Evolutionary conservation across 768 basidiomycete genomes (phyloP).

Genomic region (Rossbeevera mucosa): DNA sequence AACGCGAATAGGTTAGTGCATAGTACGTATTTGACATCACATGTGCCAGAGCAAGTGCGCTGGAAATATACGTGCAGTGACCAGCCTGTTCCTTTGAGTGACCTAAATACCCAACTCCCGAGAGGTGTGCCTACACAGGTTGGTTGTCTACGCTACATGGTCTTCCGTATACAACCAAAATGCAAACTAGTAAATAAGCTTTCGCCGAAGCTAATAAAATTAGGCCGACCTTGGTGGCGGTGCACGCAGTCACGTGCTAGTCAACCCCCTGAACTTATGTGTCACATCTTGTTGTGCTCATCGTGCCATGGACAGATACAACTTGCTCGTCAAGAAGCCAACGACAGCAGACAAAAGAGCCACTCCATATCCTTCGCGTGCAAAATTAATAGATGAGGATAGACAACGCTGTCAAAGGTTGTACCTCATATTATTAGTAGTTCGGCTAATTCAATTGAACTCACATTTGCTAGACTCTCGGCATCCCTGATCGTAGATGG

Average conservation of each 20-base stretch:
- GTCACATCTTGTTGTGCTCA: neutral
- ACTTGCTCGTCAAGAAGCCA: constrained; percentile 24
- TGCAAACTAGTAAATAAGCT: neutral
- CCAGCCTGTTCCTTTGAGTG: neutral
- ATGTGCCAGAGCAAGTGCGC: neutral
- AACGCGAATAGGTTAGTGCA: constrained; percentile 32
- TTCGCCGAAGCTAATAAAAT: too few relatives aligned
- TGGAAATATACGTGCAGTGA: neutral
- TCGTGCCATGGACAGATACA: constrained; percentile 25
- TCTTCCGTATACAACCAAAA: too few relatives aligned
- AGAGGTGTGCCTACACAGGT: neutral
- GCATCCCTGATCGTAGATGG: constrained; percentile 30
- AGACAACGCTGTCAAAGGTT: constrained; percentile 17
- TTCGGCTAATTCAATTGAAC: neutral
- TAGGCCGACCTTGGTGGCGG: neutral
- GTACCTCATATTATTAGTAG: neutral
- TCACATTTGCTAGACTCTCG: constrained; percentile 20
- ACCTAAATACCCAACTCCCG: neutral
- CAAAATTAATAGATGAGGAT: constrained; percentile 14
- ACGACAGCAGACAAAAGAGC: neutral
- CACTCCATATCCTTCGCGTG: constrained; percentile 9
- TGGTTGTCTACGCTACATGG: neutral
- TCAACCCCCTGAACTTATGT: constrained; percentile 8
- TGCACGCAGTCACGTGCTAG: constrained; percentile 8
- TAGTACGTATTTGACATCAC: neutral